phyloP scores from a whole-genome alignment of 495 filamentous ascomycete genomes.

The Tirmania nivea region DNA sequence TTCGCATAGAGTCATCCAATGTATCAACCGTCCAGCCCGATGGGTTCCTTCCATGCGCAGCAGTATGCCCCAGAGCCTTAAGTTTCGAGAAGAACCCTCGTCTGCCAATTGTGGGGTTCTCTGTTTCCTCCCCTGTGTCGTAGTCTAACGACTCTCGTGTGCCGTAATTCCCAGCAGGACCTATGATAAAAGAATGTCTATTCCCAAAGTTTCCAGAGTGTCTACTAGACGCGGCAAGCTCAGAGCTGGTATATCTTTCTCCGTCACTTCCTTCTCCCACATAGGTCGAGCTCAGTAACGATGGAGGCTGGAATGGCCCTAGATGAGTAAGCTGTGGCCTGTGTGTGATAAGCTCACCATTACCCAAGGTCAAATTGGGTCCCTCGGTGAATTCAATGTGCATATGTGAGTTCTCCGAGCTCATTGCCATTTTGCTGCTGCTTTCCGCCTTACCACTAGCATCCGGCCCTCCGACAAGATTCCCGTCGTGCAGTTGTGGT shows the following conservation, averaged over 20 bases:
- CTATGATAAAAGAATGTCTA: background rate
- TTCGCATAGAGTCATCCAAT: conserved; percentile 6
- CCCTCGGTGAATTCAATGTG: background rate
- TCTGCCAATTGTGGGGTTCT: conserved; percentile 12
- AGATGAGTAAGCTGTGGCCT: background rate
- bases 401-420: background rate
- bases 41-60: conserved; percentile 12
- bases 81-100: conserved; percentile 16
- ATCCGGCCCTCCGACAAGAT: background rate
- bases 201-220: background rate
- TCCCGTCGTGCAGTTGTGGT: background rate
- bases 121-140: conserved; percentile 14
- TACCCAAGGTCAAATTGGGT: background rate
- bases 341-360: background rate
- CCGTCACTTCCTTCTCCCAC: background rate
- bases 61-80: conserved; percentile 10
- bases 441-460: background rate
- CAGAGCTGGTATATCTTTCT: background rate
- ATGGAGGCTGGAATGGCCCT: background rate
- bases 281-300: background rate
- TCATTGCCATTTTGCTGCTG: background rate
- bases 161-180: background rate
- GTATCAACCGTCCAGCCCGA: conserved; percentile 18
- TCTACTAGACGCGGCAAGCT: background rate
- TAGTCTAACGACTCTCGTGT: conserved; percentile 5